phyloP scores from a whole-genome alignment of 352 stramenopile genomes.

The Labyrinthula sp. region DNA sequence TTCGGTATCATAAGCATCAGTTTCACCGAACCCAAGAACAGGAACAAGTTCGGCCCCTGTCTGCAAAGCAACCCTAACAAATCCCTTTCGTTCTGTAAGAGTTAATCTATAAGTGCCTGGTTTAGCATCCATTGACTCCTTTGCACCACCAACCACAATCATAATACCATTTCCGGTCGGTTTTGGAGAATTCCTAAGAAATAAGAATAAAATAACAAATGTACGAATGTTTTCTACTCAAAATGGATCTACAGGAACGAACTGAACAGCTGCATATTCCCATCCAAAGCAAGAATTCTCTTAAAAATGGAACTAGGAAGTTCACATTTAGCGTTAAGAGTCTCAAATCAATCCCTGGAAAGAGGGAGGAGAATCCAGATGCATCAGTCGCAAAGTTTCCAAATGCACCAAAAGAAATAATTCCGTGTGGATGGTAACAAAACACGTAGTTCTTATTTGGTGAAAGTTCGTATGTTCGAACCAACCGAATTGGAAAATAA shows the following conservation, averaged over 20 bases:
- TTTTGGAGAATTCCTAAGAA: too few species aligned
- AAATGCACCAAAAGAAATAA: slow-evolving; percentile 36
- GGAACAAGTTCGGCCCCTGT: slow-evolving; percentile 32
- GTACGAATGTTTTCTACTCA: slow-evolving; percentile 20
- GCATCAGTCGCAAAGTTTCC: slow-evolving; percentile 33
- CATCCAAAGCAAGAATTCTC: slow-evolving; percentile 34
- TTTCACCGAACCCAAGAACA: slow-evolving; percentile 37
- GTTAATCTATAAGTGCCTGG: slow-evolving; percentile 30
- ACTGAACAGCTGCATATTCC: slow-evolving; percentile 19
- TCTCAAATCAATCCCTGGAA: slow-evolving; percentile 32
- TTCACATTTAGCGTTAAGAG: slow-evolving; percentile 32
- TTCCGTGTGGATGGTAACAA: slow-evolving; percentile 38
- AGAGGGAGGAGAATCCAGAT: slow-evolving; percentile 32
- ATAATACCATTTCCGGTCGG: slow-evolving; percentile 31
- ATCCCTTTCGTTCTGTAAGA: slow-evolving; percentile 35
- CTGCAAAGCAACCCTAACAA: slow-evolving; percentile 33
- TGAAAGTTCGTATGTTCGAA: slow-evolving; percentile 32
- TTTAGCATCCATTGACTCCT: slow-evolving; percentile 32
- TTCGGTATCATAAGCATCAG: slow-evolving; percentile 32
- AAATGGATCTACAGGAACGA: slow-evolving; percentile 21
- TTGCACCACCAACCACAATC: slow-evolving; percentile 34
- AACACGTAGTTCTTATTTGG: slow-evolving; percentile 33
- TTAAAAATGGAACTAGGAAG: slow-evolving; percentile 33
- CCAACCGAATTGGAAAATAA: slow-evolving; percentile 30
- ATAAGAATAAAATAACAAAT: too few species aligned